Percentiles rank a stretch among this genome's conserved stretches.
phyloP scores from a whole-genome alignment of 148 eudicot genomes.

The Talinum fruticosum region DNA sequence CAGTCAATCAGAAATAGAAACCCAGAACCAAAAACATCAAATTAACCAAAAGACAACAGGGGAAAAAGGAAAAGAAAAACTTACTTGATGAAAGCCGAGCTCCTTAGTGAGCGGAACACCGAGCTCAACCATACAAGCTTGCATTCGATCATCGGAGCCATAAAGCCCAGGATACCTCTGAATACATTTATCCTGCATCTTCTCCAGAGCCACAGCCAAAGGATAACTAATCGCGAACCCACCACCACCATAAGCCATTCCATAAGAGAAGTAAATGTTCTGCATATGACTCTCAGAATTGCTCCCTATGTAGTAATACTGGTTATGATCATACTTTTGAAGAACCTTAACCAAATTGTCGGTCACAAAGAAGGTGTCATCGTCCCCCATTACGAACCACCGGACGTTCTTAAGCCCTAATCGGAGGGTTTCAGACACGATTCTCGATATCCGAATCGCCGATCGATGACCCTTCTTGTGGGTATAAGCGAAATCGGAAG shows the following conservation, averaged over 20 bases:
- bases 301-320: conserved; percentile 75
- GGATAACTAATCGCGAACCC: conserved; percentile 92
- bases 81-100: conserved; percentile 91
- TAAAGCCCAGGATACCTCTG: conserved; percentile 78
- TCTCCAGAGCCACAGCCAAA: conserved; percentile 66
- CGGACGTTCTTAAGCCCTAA: conserved; percentile 53
- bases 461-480: conserved; percentile 79
- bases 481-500: conserved; percentile 51
- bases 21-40: background rate
- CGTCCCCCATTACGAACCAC: conserved; percentile 92
- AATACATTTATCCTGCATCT: conserved; percentile 80
- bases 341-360: conserved; percentile 67
- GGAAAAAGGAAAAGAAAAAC: too few species aligned
- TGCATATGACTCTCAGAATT: conserved; percentile 75
- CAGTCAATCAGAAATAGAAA: background rate
- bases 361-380: conserved; percentile 78
- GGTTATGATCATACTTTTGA: conserved; percentile 64
- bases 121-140: conserved; percentile 97
- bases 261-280: conserved; percentile 78
- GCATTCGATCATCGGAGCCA: conserved; percentile 90
- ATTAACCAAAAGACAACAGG: too few species aligned
- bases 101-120: conserved; percentile 92
- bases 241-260: conserved; percentile 94
- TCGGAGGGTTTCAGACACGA: conserved; percentile 66
- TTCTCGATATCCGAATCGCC: conserved; percentile 79